Base-by-base conservation (phyloP, 805 yeast species). In the Ogataea siamensis region DNA sequence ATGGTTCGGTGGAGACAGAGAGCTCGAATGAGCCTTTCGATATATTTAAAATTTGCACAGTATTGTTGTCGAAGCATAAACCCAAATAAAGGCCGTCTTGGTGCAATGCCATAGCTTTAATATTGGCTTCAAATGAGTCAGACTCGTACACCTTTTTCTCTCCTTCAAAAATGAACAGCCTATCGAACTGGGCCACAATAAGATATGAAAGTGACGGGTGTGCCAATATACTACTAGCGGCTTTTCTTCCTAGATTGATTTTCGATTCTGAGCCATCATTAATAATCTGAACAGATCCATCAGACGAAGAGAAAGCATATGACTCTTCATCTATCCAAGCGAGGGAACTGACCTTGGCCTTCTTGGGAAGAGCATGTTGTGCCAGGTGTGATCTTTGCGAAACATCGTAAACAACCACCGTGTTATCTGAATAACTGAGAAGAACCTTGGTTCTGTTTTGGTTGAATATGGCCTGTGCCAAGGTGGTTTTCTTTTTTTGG, bases 11-110 rank as follows among this genome's bases (percentile, higher is more conserved):
- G 7, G 53, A 20, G 16, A 73, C 46, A 4, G 60, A 56, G 3
- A 74, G 54, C 7, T 63, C 70, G 13, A 57, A 38, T 8, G 50
- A 49, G 2, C 72, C 67, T 19, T 61, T 57, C 2, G 71, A 55
- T 16, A 74, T 46, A 40, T 68, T 70, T 46, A 57, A 64, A 4
- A 76, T 60, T 3, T 51, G 41, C 5, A 75, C 60, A 10, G 51
- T 44, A 5, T 62, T 66, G 13, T 59, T 47, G 5, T 46, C 54
- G 9, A 36, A 39, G 2, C 74, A 74, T 2, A 71, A 31, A 5
- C 67, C 66, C 7, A 66, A 29, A 15, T 67, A 34, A 3, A 58
- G 32, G 5, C 72, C 71, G 46, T 68, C 73, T 26, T 58, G 62
- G 42, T 68, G 73, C 12, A 63, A 28, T 14, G 49, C 53, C 34